Percentiles rank a stretch among this genome's conserved stretches.
Evolutionary conservation across 225 moss, liverwort and hornwort genomes (phyloP).

Genomic region (Polytrichum formosum): DNA sequence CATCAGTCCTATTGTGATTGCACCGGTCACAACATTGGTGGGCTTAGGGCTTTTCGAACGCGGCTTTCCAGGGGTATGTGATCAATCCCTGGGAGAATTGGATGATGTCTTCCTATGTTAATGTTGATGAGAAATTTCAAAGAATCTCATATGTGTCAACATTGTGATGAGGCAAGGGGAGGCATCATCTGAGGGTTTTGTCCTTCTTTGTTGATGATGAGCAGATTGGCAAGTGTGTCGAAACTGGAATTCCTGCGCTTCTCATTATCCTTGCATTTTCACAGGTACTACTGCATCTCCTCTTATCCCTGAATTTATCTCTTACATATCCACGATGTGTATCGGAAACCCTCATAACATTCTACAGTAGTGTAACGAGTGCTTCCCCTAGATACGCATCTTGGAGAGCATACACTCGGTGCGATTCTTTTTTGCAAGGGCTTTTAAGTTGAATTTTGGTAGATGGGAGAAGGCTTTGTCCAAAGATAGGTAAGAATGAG

Average conservation of each 20-base stretch:
- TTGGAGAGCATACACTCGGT: too few species aligned
- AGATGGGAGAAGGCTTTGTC: too few species aligned
- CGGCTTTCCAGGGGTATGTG: constrained; percentile 46
- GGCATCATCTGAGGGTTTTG: background rate
- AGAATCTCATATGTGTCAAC: too few species aligned
- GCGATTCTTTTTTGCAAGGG: too few species aligned
- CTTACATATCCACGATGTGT: too few species aligned
- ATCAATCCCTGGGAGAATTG: background rate
- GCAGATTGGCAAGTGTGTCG: constrained; percentile 49
- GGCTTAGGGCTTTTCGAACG: constrained; percentile 36
- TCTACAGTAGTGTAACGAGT: too few species aligned
- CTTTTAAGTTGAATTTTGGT: too few species aligned
- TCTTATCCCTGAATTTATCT: too few species aligned
- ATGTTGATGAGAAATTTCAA: background rate
- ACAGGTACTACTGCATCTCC: constrained; percentile 21
- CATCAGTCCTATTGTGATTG: constrained; percentile 43
- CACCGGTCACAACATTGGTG: constrained; percentile 30
- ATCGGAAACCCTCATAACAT: too few species aligned
- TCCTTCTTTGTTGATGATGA: background rate
- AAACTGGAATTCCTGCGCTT: constrained; percentile 53
- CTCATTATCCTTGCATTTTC: constrained; percentile 41
- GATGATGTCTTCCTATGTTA: background rate
- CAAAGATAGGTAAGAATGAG: too few species aligned
- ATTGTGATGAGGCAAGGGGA: too few species aligned
- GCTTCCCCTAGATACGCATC: too few species aligned